Base-by-base conservation (phyloP, 1,139 yeast species). In the Zygosaccharomyces pseudobailii region DNA sequence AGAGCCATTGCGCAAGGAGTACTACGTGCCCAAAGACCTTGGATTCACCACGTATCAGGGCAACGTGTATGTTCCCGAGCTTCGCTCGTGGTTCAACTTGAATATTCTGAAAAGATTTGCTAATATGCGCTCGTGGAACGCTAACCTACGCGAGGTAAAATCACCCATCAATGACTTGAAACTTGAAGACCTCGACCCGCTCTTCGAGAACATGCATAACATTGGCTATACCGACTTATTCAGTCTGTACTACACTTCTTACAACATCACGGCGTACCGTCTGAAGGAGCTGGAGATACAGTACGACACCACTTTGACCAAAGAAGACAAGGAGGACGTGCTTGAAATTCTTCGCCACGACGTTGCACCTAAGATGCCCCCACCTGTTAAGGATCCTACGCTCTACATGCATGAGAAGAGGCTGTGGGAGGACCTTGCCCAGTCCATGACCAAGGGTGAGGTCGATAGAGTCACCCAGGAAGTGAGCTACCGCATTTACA, bases 1-100 rank as follows among this genome's bases (percentile, higher is more conserved):
- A 21, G 50, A 55, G 3, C 62, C 77, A 0, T 59, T 81, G 24
- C 62, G 64, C 43, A 57, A 81, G 50, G 84, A 77, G 53, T 77
- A 76, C 50, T 55, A 54, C 43, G 61, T 75, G 49, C 58, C 71
- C 40, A 47, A 60, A 50, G 27, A 66, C 46, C 54, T 63, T 61
- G 49, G 58, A 1, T 65, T 58, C 51, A 53, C 60, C 10, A 56
- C 57, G 6, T 69, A 56, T 46, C 45, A 56, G 31, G 60, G 54
- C 3, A 53, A 54, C 20, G 55, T 50, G 1, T 63, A 55, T 45
- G 41, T 62, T 21, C 67, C 69, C 3, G 63, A 59, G 27, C 40
- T 63, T 31, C 56, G 59, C 19, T 37, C 46, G 5, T 65, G 69
- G 69, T 36, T 61, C 19, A 46, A 47, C 4, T 46, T 42, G 10